Conservation (phyloP, 2,329 filamentous ascomycete genomes). For the Cryphonectria parasitica region DNA sequence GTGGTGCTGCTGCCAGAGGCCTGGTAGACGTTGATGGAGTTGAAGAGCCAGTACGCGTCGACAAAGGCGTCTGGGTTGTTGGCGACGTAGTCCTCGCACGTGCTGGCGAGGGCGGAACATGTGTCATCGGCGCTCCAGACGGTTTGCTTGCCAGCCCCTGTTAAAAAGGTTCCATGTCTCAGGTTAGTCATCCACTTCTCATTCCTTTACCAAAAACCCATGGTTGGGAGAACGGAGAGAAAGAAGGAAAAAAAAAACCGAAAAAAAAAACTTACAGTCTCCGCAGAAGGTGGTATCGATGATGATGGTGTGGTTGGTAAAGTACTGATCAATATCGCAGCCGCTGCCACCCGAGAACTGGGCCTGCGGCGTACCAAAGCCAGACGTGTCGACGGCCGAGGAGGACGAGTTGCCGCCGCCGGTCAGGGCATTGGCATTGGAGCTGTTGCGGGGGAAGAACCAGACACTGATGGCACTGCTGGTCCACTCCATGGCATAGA, state of each 20-base stretch:
- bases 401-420: conserved; percentile 63
- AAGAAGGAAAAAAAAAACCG: no score
- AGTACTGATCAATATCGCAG: conserved; percentile 74
- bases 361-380: conserved; percentile 72
- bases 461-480: conserved; percentile 72
- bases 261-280: conserved; percentile 7
- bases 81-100: conserved; percentile 74
- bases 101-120: conserved; percentile 63
- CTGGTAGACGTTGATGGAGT: conserved; percentile 58
- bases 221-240: no score
- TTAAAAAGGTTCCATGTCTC: background rate
- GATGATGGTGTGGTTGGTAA: conserved; percentile 74
- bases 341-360: conserved; percentile 66
- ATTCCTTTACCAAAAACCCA: no score
- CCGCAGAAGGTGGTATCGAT: conserved; percentile 49
- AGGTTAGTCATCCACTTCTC: conserved; percentile 33
- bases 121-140: conserved; percentile 63
- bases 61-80: conserved; percentile 41
- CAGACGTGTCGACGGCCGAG: conserved; percentile 64
- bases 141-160: conserved; percentile 69
- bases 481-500: conserved; percentile 81
- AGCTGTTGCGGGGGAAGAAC: conserved; percentile 71
- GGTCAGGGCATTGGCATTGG: conserved; percentile 33
- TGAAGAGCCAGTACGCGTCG: conserved; percentile 47
- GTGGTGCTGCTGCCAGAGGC: background rate